Percentiles rank a stretch among this genome's conserved stretches.
phyloP scores from a whole-genome alignment of 768 basidiomycete genomes.

The Holtermannia corniformis region DNA sequence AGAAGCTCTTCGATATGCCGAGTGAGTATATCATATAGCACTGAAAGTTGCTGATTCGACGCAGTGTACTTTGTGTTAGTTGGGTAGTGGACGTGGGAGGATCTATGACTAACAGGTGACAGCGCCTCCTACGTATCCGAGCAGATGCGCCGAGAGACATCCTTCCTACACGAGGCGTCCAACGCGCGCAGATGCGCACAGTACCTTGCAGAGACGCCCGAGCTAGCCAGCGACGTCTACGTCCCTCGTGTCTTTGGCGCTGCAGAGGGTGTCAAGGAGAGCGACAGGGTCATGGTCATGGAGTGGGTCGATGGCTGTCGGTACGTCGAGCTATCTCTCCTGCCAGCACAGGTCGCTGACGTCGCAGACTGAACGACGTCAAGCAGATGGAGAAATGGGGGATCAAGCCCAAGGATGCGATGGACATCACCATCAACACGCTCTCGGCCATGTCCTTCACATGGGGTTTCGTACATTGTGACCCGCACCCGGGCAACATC shows the following conservation, averaged over 20 bases:
- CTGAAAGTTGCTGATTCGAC: background rate
- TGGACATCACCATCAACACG: conserved; percentile 78
- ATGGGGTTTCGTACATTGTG: conserved; percentile 74
- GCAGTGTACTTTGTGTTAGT: conserved; percentile 29
- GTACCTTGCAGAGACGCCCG: conserved; percentile 61
- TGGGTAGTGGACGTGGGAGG: background rate
- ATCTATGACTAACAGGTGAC: conserved; percentile 5
- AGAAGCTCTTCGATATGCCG: conserved; percentile 70
- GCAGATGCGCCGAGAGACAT: conserved; percentile 72
- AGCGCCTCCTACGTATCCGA: conserved; percentile 50
- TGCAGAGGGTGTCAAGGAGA: conserved; percentile 40
- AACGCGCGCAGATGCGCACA: conserved; percentile 64
- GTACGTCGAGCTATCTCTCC: conserved; percentile 24
- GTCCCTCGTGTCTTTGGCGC: conserved; percentile 50
- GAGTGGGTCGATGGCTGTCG: conserved; percentile 41
- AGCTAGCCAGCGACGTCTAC: conserved; percentile 59
- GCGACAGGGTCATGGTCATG: conserved; percentile 55
- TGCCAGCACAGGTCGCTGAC: background rate
- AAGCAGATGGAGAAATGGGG: conserved; percentile 36
- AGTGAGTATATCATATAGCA: conserved; percentile 29
- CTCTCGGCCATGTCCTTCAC: conserved; percentile 83
- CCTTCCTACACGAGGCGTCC: conserved; percentile 67
- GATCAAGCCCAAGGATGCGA: conserved; percentile 46
- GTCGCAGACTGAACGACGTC: conserved; percentile 41
- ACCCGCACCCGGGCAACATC: conserved; percentile 48